A percentile compares a stretch with the other conserved stretches of the same genome.
Evolutionary conservation across 2,329 filamentous ascomycete species (phyloP).

Genomic region (Ophiostoma australiae): DNA sequence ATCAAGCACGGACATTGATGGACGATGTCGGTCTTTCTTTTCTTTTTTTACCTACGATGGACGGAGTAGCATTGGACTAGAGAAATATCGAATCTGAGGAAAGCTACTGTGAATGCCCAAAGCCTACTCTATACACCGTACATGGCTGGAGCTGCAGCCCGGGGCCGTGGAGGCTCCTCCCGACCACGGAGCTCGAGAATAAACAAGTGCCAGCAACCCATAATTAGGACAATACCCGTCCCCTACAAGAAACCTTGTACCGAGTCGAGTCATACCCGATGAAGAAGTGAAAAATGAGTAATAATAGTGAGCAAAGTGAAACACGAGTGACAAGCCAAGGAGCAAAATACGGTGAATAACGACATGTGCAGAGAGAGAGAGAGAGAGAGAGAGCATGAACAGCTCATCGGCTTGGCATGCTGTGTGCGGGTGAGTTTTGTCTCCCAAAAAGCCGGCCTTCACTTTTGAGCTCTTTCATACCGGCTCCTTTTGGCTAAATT

Average conservation of each 20-base stretch:
- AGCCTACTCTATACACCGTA: not conserved
- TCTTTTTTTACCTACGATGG: not conserved
- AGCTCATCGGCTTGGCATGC: constrained; percentile 5
- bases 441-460: not conserved
- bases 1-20: not conserved
- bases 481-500: not conserved
- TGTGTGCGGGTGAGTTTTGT: not conserved
- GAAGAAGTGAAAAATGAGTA: not conserved
- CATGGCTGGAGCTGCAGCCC: not conserved
- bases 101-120: not conserved
- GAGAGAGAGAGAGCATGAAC: not conserved
- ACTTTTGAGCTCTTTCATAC: not conserved
- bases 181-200: constrained; percentile 7
- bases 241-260: constrained; percentile 1
- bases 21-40: not conserved
- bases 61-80: no score
- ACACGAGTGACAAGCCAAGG: not conserved
- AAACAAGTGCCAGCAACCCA: not conserved
- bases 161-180: not conserved
- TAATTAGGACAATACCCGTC: not conserved
- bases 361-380: not conserved
- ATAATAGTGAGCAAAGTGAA: not conserved
- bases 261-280: not conserved
- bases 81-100: not conserved
- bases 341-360: constrained; percentile 7